Evolutionary conservation across 2,329 filamentous ascomycete species (phyloP).

Genomic region (Neonectria faginata): DNA sequence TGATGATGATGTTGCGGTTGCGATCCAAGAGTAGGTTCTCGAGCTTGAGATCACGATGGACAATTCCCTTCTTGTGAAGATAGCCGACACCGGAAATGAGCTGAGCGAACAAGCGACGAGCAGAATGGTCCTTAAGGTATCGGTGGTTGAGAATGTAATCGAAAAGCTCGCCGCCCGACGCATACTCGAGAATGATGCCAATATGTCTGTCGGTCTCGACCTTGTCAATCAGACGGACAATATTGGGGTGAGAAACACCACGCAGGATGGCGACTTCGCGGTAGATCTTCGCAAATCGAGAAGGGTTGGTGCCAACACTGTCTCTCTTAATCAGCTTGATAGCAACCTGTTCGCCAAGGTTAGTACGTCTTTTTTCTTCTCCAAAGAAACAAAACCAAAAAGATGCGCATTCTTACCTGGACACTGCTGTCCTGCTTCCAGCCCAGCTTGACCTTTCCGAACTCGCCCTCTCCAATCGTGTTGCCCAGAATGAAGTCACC

Average conservation of each 20-base stretch:
- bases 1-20: conserved; percentile 99
- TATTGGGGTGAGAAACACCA: conserved; percentile 93
- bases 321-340: conserved; percentile 98
- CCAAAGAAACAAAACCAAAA: background rate
- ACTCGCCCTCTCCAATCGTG: conserved; percentile 96
- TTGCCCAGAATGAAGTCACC: conserved; percentile 96
- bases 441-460: conserved; percentile 97
- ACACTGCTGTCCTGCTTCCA: conserved; percentile 97
- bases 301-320: conserved; percentile 87
- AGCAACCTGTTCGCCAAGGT: conserved; percentile 72
- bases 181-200: conserved; percentile 98
- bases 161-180: conserved; percentile 96
- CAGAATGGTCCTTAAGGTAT: conserved; percentile 93
- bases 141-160: conserved; percentile 98
- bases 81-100: conserved; percentile 97
- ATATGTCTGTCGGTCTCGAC: conserved; percentile 97
- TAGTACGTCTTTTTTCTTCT: conserved; percentile 20
- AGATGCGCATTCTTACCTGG: conserved; percentile 62
- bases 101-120: conserved; percentile 92
- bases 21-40: conserved; percentile 95
- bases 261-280: conserved; percentile 93
- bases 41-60: conserved; percentile 95
- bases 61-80: conserved; percentile 97
- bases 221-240: conserved; percentile 97
- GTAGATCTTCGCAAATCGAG: conserved; percentile 93